These are phyloP conservation scores for Eustoma russellianum DNA, from an alignment of 257 asterid species.

Conservation along the genomic window DNA sequence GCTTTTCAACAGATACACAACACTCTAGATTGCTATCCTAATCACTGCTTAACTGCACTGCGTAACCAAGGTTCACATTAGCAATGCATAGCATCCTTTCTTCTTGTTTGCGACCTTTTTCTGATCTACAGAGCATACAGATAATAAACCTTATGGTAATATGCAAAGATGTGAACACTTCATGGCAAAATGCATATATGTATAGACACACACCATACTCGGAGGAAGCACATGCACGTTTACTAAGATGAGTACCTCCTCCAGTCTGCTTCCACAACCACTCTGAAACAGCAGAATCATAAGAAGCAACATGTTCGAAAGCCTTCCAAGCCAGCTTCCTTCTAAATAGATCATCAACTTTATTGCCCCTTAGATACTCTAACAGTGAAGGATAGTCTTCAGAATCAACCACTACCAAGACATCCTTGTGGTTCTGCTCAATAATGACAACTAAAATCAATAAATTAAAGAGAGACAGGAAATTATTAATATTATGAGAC, in stretches of 20 bases:
- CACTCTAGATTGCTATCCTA: too few relatives aligned
- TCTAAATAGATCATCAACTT: slow-evolving; percentile 55
- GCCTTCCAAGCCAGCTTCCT: slow-evolving; percentile 90
- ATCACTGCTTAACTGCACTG: too few relatives aligned
- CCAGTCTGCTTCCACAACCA: slow-evolving; percentile 95
- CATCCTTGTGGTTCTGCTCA: slow-evolving; percentile 89
- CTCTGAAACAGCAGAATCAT: slow-evolving; percentile 97
- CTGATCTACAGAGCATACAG: too few relatives aligned
- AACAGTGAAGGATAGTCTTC: slow-evolving; percentile 71
- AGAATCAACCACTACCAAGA: slow-evolving; percentile 86
- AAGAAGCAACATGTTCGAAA: slow-evolving; percentile 93
- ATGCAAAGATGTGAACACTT: too few relatives aligned
- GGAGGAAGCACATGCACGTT: too few relatives aligned
- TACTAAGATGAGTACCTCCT: slow-evolving; percentile 40
- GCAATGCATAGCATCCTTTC: too few relatives aligned
- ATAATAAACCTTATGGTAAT: too few relatives aligned
- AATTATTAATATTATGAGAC: background rate
- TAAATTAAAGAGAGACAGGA: background rate
- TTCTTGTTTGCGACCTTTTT: too few relatives aligned
- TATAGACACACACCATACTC: too few relatives aligned
- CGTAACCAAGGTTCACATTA: too few relatives aligned
- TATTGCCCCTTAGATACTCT: slow-evolving; percentile 52
- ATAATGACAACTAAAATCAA: background rate
- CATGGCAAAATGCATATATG: too few relatives aligned
- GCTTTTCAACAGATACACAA: too few relatives aligned